A percentile compares a stretch with the other conserved stretches of the same genome.
Evolutionary conservation across 139 green algal genomes (phyloP).

Genomic region (Deuterostichococcus epilithicus): DNA sequence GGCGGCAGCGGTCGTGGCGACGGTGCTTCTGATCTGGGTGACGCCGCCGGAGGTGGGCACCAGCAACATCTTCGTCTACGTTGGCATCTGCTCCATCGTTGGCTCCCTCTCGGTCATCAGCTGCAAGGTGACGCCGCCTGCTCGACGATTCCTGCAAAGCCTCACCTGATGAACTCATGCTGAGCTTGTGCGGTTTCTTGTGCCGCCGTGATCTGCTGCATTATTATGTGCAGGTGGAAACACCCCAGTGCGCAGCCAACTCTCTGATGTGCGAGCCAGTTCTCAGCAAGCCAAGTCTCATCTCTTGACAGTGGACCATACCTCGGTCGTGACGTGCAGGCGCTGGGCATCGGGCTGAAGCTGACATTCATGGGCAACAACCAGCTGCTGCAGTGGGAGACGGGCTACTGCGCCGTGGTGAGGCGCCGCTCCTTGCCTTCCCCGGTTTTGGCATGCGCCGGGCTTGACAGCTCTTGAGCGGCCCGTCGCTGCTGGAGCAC

Average conservation of each 20-base stretch:
- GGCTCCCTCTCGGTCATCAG: conserved; percentile 92
- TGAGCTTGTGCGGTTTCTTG: too few species aligned
- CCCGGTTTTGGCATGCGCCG: too few species aligned
- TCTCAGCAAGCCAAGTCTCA: too few species aligned
- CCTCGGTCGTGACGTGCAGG: conserved; percentile 42
- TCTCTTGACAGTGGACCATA: too few species aligned
- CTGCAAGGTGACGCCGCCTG: conserved; percentile 75
- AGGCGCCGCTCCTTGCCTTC: neutral
- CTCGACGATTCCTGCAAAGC: too few species aligned
- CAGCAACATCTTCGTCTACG: conserved; percentile 87
- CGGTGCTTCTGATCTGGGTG: conserved; percentile 60
- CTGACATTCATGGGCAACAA: conserved; percentile 91
- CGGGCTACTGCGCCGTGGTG: conserved; percentile 69
- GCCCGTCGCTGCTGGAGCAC: too few species aligned
- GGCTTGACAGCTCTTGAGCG: too few species aligned
- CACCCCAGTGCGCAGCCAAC: too few species aligned
- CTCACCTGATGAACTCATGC: too few species aligned
- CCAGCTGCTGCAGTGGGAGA: conserved; percentile 75
- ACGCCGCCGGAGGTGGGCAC: conserved; percentile 60
- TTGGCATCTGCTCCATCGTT: conserved; percentile 92
- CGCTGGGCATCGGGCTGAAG: conserved; percentile 93
- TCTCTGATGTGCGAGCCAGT: too few species aligned
- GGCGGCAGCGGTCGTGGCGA: conserved; percentile 40
- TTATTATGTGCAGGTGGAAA: too few species aligned
- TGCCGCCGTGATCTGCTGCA: too few species aligned